Evolutionary conservation across 345 rosid genomes (phyloP), one percentile per base, ranked within the genome.

Genomic region (Populus tremula): DNA sequence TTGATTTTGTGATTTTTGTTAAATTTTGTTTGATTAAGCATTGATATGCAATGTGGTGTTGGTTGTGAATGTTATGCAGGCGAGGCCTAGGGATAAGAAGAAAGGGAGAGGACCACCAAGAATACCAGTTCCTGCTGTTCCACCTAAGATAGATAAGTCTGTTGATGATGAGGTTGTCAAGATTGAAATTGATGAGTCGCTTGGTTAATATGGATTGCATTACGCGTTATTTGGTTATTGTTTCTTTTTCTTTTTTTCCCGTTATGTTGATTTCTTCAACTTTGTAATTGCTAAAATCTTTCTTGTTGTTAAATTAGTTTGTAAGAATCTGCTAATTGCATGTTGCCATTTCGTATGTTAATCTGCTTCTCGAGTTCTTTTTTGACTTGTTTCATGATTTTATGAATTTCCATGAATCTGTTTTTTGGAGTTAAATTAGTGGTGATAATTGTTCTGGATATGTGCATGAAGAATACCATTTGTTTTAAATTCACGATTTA

Each of bases 91-190:
- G 74, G 67, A 90, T 87, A 95, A 93, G 94, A 91, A 78, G 78
- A 95, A 93, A 77, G 97, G 98, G 56, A 88, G 97, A 81, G 98
- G 94, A 2, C 98, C 94, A 6, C 92, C 94, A 29, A 87, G 92
- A 33, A 85, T 92, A 50, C 80, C 87, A 10, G 88, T 82, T 5
- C 99, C 99, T 69, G 74, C 92, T 12, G 76, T 92, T 45, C 92
- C 96, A 0, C 89, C 91, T 53, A 88, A 81, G 88, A 88, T 85
- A 69, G 94, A 92, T 83, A 80, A 81, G 77, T 86, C 85, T 79
- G 96, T 87, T 47, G 92, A 90, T 59, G 90, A 75, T 36, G 92
- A 87, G 83, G 84, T 82, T 82, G 81, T 86, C 74, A 84, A 86
- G 72, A 91, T 91, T 81, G 91, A 92, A 43, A 83, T 89, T 29